Base-by-base conservation (phyloP, 177 flowering plant genomes). In the Vitis hybrid region DNA sequence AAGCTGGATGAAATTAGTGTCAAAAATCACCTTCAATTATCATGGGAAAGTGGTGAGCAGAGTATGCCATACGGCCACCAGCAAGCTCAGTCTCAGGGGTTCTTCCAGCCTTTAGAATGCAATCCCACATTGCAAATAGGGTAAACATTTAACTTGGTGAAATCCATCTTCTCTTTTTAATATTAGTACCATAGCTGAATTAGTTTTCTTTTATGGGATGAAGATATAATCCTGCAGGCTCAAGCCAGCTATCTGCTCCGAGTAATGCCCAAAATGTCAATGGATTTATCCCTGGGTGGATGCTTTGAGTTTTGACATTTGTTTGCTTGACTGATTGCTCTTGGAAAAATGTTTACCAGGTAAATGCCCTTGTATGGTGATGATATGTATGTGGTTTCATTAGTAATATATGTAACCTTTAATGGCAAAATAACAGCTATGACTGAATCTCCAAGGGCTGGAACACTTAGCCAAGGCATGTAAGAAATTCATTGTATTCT, bases 51-150 rank as follows among this genome's bases (percentile, higher is more conserved):
- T 45, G 74, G 79, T 21, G 87, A 80, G 31, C 85, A 81, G 58
- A 78, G 71, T 69, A 75, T 82, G 48, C 58, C 75, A 0, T 93
- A 78, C 63, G 70, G 60, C 18, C 82, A 72, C 22, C 93, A 86
- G 39, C 84, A 80, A 60, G 58, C 88, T 71, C 92, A 89, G 10
- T 70, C 89, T 16, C 89, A 91, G 70, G 89, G 78, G 5, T 81
- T 92, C 70, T 90, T 86, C 75, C 91, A 89, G 65, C 89, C 88
- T 59, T 53, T 90, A 22, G 88, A 84, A 3, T 88, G 94, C 81
- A 84, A 89, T 75, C 78, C 92, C 33, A 84, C 86, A 1, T 70
- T 88, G 79, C 97, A 88, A 66, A 88, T 86, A 13, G 96, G 98
- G 98, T 90, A 82, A 69, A 15, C 31, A 29, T 29, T 29, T 29